Conservation (phyloP, 202 grass and related monocot species). For the Musa balbisiana region DNA sequence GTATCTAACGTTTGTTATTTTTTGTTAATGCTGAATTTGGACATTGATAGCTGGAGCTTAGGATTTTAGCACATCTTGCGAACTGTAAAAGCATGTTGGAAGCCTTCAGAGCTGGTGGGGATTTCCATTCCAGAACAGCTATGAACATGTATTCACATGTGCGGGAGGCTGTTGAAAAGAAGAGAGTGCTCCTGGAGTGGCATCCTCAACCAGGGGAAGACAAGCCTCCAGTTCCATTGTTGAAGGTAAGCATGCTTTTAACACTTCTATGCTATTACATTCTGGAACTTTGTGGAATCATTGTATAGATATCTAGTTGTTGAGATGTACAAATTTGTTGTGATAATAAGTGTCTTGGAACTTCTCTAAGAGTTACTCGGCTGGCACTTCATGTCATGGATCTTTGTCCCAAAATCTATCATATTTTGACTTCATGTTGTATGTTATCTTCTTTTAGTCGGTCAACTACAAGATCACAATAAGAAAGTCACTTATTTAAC, state of each 20-base stretch:
- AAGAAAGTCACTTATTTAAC: too few relatives aligned
- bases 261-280: too few relatives aligned
- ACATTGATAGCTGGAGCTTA: conserved; percentile 64
- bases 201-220: conserved; percentile 81
- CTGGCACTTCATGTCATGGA: too few relatives aligned
- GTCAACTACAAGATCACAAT: too few relatives aligned
- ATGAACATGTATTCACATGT: conserved; percentile 94
- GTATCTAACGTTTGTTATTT: not conserved
- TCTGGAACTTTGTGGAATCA: not conserved
- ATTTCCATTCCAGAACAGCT: conserved; percentile 82
- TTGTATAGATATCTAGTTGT: not conserved
- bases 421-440: too few relatives aligned
- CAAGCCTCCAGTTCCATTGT: conserved; percentile 70
- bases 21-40: too few relatives aligned
- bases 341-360: too few relatives aligned
- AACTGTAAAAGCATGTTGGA: conserved; percentile 83
- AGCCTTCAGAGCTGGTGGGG: conserved; percentile 75
- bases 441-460: too few relatives aligned
- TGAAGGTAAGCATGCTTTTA: conserved; percentile 43
- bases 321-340: too few relatives aligned
- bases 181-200: conserved; percentile 84
- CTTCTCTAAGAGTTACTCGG: too few relatives aligned
- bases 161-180: conserved; percentile 63
- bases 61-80: conserved; percentile 90
- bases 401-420: too few relatives aligned